Conservation (phyloP, 2,329 filamentous ascomycete species). For the Ophiostoma ips region DNA sequence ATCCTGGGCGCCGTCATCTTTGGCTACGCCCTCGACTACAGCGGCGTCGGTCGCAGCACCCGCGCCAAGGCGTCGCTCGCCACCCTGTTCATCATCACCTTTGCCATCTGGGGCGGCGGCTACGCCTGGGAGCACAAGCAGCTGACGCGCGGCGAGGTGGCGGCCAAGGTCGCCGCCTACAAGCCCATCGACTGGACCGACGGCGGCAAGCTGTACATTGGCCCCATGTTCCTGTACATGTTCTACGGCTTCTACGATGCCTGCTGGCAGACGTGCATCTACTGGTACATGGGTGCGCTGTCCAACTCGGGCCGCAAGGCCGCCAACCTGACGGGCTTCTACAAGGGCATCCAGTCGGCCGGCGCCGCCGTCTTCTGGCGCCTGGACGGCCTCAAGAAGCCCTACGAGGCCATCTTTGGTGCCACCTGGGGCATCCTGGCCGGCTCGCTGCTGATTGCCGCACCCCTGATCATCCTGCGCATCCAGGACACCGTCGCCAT, state of each 20-base stretch:
- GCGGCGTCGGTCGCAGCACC: constrained; percentile 43
- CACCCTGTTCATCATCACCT: constrained; percentile 53
- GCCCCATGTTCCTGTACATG: constrained; percentile 78
- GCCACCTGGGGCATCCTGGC: constrained; percentile 61
- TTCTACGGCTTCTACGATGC: constrained; percentile 87
- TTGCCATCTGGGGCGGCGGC: constrained; percentile 71
- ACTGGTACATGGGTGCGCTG: constrained; percentile 92
- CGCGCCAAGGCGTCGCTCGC: constrained; percentile 52
- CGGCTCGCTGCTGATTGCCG: constrained; percentile 60
- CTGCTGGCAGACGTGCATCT: constrained; percentile 77
- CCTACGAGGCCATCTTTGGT: constrained; percentile 60
- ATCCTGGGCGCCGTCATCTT: constrained; percentile 63
- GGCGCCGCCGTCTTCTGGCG: constrained; percentile 65
- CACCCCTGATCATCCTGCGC: constrained; percentile 64
- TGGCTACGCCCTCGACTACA: constrained; percentile 55
- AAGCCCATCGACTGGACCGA: constrained; percentile 48
- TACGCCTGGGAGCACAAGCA: constrained; percentile 61
- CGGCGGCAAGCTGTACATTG: constrained; percentile 44
- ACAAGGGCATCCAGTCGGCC: constrained; percentile 59
- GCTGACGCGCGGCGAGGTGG: constrained; percentile 29
- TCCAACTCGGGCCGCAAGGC: constrained; percentile 87
- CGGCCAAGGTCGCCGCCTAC: constrained; percentile 14
- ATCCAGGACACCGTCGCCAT: constrained; percentile 70
- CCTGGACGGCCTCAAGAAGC: constrained; percentile 46
- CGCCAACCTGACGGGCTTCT: constrained; percentile 63